Evolutionary conservation across 75 land plant genomes (phyloP).

Genomic region (Cunninghamia lanceolata): DNA sequence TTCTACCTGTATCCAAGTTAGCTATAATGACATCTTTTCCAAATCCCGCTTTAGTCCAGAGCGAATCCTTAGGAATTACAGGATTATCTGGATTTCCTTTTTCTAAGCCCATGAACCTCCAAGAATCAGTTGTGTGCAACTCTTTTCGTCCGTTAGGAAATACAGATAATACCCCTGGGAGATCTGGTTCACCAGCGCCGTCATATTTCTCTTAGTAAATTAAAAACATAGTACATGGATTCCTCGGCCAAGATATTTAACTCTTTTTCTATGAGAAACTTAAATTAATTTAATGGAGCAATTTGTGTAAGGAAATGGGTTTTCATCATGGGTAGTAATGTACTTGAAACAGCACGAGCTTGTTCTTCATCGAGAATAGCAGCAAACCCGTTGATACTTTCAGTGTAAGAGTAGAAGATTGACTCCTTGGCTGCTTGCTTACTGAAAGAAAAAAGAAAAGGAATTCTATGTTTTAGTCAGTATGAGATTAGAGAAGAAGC

Average conservation of each 20-base stretch:
- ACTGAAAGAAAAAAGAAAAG: slow-evolving; percentile 11
- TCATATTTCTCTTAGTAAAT: neutral
- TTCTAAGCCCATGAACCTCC: slow-evolving; percentile 29
- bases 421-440: slow-evolving; percentile 20
- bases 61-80: neutral
- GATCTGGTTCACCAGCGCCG: slow-evolving; percentile 9
- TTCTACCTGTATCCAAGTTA: slow-evolving; percentile 23
- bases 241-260: neutral
- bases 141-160: slow-evolving; percentile 15
- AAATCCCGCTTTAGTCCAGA: slow-evolving; percentile 35
- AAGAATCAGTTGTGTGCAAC: slow-evolving; percentile 32
- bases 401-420: slow-evolving; percentile 39
- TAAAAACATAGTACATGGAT: neutral
- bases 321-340: neutral
- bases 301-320: neutral
- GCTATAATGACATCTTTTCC: slow-evolving; percentile 33
- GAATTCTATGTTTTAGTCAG: neutral
- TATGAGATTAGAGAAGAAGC: neutral
- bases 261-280: no score
- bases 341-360: slow-evolving; percentile 24
- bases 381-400: slow-evolving; percentile 47
- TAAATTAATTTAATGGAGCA: neutral
- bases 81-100: neutral
- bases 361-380: slow-evolving; percentile 34
- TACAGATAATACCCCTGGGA: slow-evolving; percentile 27